Percentiles rank a stretch among this genome's conserved stretches.
phyloP scores from a whole-genome alignment of 2,329 filamentous ascomycete genomes.

The Diplodia corticola region DNA sequence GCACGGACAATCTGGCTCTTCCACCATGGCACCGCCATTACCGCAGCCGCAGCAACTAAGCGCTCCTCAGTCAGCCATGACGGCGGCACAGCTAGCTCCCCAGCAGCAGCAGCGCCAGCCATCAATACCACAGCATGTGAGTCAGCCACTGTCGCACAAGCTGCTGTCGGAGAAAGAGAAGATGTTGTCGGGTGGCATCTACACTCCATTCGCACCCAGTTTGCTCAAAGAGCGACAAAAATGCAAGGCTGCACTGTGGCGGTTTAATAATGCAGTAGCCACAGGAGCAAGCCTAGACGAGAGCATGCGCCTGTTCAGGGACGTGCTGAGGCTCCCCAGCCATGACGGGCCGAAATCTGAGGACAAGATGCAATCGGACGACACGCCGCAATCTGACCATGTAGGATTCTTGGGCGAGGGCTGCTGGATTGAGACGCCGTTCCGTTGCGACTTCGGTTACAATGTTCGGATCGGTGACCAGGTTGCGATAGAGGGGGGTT shows the following conservation, averaged over 20 bases:
- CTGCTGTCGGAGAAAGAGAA: constrained; percentile 75
- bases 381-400: constrained; percentile 19
- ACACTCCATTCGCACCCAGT: constrained; percentile 74
- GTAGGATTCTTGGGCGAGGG: constrained; percentile 68
- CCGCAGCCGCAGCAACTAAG: constrained; percentile 23
- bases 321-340: constrained; percentile 66
- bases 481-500: constrained; percentile 79
- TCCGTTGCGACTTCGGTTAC: constrained; percentile 93
- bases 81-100: constrained; percentile 47
- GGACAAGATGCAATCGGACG: constrained; percentile 49
- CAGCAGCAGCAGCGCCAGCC: constrained; percentile 31
- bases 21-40: constrained; percentile 26
- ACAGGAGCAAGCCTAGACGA: constrained; percentile 62
- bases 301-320: constrained; percentile 67
- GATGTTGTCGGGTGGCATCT: constrained; percentile 81
- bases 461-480: constrained; percentile 87
- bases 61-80: constrained; percentile 27
- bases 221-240: constrained; percentile 81
- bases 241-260: constrained; percentile 77
- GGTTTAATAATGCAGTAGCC: constrained; percentile 78
- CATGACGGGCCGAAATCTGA: constrained; percentile 37
- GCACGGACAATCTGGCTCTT: constrained; percentile 18
- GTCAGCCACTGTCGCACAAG: constrained; percentile 15
- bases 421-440: constrained; percentile 81
- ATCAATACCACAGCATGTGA: neutral